Evolutionary conservation across 1,139 yeast species (phyloP).

Genomic region (Wickerhamiella infanticola): DNA sequence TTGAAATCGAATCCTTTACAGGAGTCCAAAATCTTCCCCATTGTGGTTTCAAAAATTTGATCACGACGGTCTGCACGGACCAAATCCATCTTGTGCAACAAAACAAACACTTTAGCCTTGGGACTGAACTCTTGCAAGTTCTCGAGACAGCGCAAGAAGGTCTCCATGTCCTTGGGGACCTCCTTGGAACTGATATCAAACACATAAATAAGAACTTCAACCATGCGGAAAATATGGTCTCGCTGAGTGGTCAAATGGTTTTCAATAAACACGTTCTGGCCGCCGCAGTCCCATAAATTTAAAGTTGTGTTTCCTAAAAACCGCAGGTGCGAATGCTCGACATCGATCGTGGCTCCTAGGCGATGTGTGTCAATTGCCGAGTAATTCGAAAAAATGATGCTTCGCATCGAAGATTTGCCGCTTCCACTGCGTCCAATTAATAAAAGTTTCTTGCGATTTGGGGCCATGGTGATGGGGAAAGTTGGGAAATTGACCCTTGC

Average conservation of each 20-base stretch:
- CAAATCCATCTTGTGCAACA: slow-evolving; percentile 90
- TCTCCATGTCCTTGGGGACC: slow-evolving; percentile 84
- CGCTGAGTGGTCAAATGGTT: slow-evolving; percentile 77
- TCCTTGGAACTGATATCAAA: slow-evolving; percentile 91
- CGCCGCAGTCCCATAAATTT: slow-evolving; percentile 95
- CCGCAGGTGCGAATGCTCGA: slow-evolving; percentile 86
- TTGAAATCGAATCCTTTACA: slow-evolving; percentile 67
- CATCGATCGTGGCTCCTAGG: slow-evolving; percentile 94
- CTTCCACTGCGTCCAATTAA: slow-evolving; percentile 88
- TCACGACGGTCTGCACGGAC: slow-evolving; percentile 79
- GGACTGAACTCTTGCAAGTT: slow-evolving; percentile 79
- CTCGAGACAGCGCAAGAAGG: slow-evolving; percentile 69
- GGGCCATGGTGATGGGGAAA: slow-evolving; percentile 10
- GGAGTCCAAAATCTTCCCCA: slow-evolving; percentile 63
- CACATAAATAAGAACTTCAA: slow-evolving; percentile 91
- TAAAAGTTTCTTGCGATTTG: slow-evolving; percentile 33
- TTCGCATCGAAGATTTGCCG: slow-evolving; percentile 94
- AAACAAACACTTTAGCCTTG: slow-evolving; percentile 77
- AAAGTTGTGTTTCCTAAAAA: slow-evolving; percentile 91
- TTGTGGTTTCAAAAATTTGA: slow-evolving; percentile 68
- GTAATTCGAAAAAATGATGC: slow-evolving; percentile 76
- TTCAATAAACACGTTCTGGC: slow-evolving; percentile 91
- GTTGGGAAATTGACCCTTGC: too few relatives aligned
- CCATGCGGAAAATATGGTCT: slow-evolving; percentile 88
- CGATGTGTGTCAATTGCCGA: slow-evolving; percentile 94